Evolutionary conservation across 306 rosid genomes (phyloP), one percentile per base, ranked within the genome.

Genomic region (peach (Prunus persica)): DNA sequence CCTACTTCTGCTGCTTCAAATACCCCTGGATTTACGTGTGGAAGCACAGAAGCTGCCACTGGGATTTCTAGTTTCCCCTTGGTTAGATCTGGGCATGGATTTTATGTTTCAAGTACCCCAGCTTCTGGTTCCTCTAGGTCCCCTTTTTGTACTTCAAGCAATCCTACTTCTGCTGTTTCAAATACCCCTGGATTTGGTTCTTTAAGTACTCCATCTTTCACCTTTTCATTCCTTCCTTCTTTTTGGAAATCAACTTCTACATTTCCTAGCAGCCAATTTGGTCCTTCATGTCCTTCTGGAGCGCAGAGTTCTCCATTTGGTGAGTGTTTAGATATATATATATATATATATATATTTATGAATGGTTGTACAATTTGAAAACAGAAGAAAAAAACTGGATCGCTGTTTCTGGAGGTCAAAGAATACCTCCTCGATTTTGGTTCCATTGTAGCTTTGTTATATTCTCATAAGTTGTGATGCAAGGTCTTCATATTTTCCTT

Each of bases 301-400:
- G 92, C 84, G 47, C 96, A 90, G 80, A 92, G 91, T 81, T 90
- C 97, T 80, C 81, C 88, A 41, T 92, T 90, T 86, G 96, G 97
- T 92, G 83, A 89, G 89, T 85, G n/a, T 30, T 58, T 63, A 8
- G 18, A 51, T 27, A 27, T 27, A 27, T 27, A 27, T 27, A 27
- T 27, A 27, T 27, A 27, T 27, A 27, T 73, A 13, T 50, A 32
- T 2, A 30, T 30, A 30, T 30, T 1, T 63, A 47, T 1, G 20
- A 22, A 15, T 20, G 18, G 11, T 76, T 57, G 25, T 22, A 10
- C 32, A 16, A 28, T 66, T 72, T 41, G 25, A 10, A 10, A 34
- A 15, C 43, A 38, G 43, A 38, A 38, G 43, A 38, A 38, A 6
- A 38, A 38, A 38, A 38, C 43, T 38, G 43, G 43, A 46, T 6